phyloP scores from a whole-genome alignment of 345 rosid genomes.

The Rhizophora apiculata region DNA sequence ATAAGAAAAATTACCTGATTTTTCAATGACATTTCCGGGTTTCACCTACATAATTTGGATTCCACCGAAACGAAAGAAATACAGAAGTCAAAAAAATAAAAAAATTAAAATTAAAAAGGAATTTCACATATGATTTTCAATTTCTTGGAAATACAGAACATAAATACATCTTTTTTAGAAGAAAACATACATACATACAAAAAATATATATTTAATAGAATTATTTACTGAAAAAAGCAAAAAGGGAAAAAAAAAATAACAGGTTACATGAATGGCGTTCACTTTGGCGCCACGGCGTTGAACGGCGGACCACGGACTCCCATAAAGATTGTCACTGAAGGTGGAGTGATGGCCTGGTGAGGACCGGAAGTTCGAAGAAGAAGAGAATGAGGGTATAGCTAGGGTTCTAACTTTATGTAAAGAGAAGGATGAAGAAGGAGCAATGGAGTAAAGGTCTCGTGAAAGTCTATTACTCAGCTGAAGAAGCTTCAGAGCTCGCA shows the following conservation, averaged over 20 bases:
- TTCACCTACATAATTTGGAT: conserved; percentile 46
- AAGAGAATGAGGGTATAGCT: conserved; percentile 10
- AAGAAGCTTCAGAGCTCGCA: conserved; percentile 24
- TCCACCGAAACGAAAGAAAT: not conserved
- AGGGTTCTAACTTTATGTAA: not conserved
- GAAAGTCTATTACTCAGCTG: conserved; percentile 26
- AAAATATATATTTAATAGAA: too few species aligned
- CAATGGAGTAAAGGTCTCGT: conserved; percentile 28
- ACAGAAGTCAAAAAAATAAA: not conserved
- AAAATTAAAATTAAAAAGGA: not conserved
- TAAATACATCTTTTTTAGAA: too few species aligned
- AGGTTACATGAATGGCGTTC: conserved; percentile 63
- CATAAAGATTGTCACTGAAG: conserved; percentile 16
- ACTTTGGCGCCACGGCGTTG: conserved; percentile 74
- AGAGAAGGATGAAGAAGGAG: not conserved
- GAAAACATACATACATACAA: too few species aligned
- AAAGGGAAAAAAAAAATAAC: not conserved
- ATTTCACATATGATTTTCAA: too few species aligned
- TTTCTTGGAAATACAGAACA: too few species aligned
- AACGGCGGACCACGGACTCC: conserved; percentile 50
- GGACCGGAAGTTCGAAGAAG: conserved; percentile 13
- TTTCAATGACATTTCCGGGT: conserved; percentile 83
- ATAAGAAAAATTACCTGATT: conserved; percentile 47
- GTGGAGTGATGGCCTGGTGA: conserved; percentile 15
- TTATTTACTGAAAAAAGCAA: not conserved